A percentile compares a stretch with the other conserved stretches of the same genome.
Evolutionary conservation across 257 asterid genomes (phyloP).

Genomic region (Jasminum sambac): DNA sequence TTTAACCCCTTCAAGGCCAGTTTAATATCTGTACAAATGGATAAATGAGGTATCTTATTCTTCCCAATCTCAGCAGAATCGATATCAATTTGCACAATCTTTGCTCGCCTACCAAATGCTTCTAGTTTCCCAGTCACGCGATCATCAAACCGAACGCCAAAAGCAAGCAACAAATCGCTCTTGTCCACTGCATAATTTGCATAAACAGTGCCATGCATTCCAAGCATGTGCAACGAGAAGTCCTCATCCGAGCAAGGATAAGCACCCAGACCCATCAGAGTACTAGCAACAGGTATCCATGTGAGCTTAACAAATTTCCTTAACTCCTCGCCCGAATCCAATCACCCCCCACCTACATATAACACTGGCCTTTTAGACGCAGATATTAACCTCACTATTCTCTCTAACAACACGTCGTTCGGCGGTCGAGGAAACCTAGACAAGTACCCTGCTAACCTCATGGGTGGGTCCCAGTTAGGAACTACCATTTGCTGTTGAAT

Average conservation of each 20-base stretch:
- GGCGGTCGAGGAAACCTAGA: constrained; percentile 29
- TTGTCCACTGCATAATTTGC: constrained; percentile 29
- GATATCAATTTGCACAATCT: constrained; percentile 29
- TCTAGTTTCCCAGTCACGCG: constrained; percentile 26
- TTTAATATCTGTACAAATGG: constrained; percentile 20
- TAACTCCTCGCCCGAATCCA: constrained; percentile 23
- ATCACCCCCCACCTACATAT: constrained; percentile 32
- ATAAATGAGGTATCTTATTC: constrained; percentile 20
- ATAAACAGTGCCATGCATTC: constrained; percentile 28
- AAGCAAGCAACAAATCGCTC: constrained; percentile 28
- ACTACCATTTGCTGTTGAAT: constrained; percentile 25
- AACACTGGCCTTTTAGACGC: constrained; percentile 20
- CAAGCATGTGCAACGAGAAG: constrained; percentile 30
- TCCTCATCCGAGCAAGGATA: constrained; percentile 31
- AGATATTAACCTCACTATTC: constrained; percentile 15
- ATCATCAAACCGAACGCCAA: constrained; percentile 24
- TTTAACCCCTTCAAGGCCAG: constrained; percentile 25
- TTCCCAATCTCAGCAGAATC: constrained; percentile 26
- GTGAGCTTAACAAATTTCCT: constrained; percentile 25
- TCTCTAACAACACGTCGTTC: constrained; percentile 5
- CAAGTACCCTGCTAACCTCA: constrained; percentile 22
- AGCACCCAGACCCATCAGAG: constrained; percentile 26
- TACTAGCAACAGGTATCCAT: constrained; percentile 25
- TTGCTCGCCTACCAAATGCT: constrained; percentile 25
- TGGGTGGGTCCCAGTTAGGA: constrained; percentile 26